phyloP scores from a whole-genome alignment of 768 basidiomycete genomes.

The Xanthoconium purpureum region DNA sequence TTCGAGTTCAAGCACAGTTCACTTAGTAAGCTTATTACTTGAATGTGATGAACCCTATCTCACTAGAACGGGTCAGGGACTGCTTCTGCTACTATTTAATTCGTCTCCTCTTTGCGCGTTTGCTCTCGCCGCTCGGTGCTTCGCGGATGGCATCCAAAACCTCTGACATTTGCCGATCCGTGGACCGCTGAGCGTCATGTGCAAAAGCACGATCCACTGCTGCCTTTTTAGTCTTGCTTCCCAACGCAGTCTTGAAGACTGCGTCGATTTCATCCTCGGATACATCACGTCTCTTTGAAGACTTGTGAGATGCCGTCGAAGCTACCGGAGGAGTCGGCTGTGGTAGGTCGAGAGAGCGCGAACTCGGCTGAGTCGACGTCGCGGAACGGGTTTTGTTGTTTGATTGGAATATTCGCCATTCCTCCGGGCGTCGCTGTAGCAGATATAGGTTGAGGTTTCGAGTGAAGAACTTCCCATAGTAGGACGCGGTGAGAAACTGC shows the following conservation, averaged over 20 bases:
- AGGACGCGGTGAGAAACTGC: conserved; percentile 67
- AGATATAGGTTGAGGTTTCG: conserved; percentile 75
- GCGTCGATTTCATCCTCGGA: conserved; percentile 71
- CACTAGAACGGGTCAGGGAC: too few species aligned
- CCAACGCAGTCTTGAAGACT: conserved; percentile 58
- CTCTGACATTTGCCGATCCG: conserved; percentile 42
- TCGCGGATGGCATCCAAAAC: conserved; percentile 59
- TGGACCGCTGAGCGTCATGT: conserved; percentile 10
- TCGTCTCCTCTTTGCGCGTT: conserved; percentile 33
- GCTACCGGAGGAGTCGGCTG: neutral
- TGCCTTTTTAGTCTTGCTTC: conserved; percentile 57
- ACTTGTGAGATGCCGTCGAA: conserved; percentile 27
- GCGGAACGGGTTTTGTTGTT: conserved; percentile 26
- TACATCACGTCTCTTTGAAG: conserved; percentile 44
- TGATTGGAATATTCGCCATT: conserved; percentile 78
- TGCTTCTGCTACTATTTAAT: neutral
- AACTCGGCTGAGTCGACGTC: conserved; percentile 18
- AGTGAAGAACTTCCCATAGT: conserved; percentile 86
- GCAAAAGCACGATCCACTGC: conserved; percentile 34
- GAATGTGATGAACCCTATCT: too few species aligned
- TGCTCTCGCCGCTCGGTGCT: conserved; percentile 49
- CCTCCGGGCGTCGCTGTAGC: conserved; percentile 72
- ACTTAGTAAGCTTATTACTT: too few species aligned
- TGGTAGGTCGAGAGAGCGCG: conserved; percentile 1
- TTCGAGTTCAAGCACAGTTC: too few species aligned